A percentile compares a stretch with the other conserved stretches of the same genome.
These are phyloP conservation scores for Yarrowia sp. DNA, from an alignment of 805 yeast species.

Conservation along the genomic window DNA sequence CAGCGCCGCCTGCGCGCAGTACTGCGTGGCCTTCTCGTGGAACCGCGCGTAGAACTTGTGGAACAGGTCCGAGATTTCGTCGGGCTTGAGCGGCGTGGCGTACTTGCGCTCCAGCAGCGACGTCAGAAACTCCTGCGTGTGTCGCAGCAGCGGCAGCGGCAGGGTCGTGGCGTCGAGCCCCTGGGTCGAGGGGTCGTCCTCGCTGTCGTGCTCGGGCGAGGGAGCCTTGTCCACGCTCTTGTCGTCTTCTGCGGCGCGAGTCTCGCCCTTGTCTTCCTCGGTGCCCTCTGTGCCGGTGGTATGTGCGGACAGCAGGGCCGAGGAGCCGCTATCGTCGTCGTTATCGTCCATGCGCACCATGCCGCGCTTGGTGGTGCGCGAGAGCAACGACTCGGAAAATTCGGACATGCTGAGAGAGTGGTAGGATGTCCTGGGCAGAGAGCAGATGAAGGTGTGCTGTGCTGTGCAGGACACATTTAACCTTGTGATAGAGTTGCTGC, in stretches of 20 bases:
- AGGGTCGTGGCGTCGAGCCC: slow-evolving; percentile 22
- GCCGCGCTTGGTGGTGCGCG: slow-evolving; percentile 25
- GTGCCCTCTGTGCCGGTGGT: slow-evolving; percentile 10
- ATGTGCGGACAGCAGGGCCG: slow-evolving; percentile 19
- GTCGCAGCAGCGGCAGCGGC: slow-evolving; percentile 30
- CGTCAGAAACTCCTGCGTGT: slow-evolving; percentile 34
- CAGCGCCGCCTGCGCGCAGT: slow-evolving; percentile 27
- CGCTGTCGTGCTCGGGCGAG: too few species aligned
- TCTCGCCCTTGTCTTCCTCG: slow-evolving; percentile 5
- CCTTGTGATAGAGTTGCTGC: slow-evolving; percentile 20
- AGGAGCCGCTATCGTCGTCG: slow-evolving; percentile 23
- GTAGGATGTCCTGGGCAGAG: background rate
- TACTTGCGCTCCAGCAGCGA: slow-evolving; percentile 42
- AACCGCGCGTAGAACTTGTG: slow-evolving; percentile 43
- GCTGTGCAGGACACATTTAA: slow-evolving; percentile 16
- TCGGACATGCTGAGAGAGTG: slow-evolving; percentile 24
- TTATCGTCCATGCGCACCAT: slow-evolving; percentile 24
- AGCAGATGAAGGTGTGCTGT: background rate
- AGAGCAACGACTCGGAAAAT: slow-evolving; percentile 20
- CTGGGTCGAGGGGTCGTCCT: background rate
- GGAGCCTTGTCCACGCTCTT: too few species aligned
- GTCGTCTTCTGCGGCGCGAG: slow-evolving; percentile 1
- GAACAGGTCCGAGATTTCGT: slow-evolving; percentile 42
- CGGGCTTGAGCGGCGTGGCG: slow-evolving; percentile 40
- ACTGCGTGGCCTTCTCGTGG: slow-evolving; percentile 35